These are phyloP conservation scores for Nitzschia sp. DNA, from an alignment of 108 stramenopile genomes.

Conservation along the genomic window DNA sequence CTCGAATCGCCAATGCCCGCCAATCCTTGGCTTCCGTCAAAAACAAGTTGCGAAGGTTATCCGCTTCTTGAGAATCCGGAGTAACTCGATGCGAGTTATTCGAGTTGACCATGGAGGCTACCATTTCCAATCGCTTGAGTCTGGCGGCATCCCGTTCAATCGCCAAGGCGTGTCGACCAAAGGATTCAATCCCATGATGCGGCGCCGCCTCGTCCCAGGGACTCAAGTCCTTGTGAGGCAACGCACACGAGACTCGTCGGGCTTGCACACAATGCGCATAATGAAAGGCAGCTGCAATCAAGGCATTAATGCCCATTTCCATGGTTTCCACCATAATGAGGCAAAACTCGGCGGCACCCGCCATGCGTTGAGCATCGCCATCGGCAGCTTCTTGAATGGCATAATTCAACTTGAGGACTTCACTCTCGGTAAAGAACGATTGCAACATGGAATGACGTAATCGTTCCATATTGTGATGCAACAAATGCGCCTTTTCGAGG, in stretches of 20 bases:
- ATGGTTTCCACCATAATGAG: constrained; percentile 71
- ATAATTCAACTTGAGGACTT: constrained; percentile 42
- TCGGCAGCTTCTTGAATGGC: constrained; percentile 65
- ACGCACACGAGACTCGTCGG: constrained; percentile 20
- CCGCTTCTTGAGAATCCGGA: constrained; percentile 42
- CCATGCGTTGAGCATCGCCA: constrained; percentile 55
- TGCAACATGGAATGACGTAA: constrained; percentile 38
- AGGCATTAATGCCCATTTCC: constrained; percentile 71
- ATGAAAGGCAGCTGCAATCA: constrained; percentile 75
- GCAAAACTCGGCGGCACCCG: constrained; percentile 79
- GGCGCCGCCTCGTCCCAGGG: constrained; percentile 11
- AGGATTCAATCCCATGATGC: constrained; percentile 36
- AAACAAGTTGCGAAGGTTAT: constrained; percentile 62
- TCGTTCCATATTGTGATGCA: constrained; percentile 29
- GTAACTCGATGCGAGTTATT: constrained; percentile 14
- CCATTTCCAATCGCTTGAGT: constrained; percentile 68
- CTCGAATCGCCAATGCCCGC: constrained; percentile 83
- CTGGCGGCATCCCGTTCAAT: constrained; percentile 74
- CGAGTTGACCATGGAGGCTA: constrained; percentile 40
- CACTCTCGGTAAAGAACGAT: constrained; percentile 46
- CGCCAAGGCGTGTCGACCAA: constrained; percentile 49
- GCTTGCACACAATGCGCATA: constrained; percentile 54
- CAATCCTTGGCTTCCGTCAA: constrained; percentile 76
- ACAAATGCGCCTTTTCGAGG: constrained; percentile 23
- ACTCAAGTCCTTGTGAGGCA: background rate